Evolutionary conservation across 2,329 filamentous ascomycete genomes (phyloP).

Genomic region (Gnomoniopsis smithogilvyi): DNA sequence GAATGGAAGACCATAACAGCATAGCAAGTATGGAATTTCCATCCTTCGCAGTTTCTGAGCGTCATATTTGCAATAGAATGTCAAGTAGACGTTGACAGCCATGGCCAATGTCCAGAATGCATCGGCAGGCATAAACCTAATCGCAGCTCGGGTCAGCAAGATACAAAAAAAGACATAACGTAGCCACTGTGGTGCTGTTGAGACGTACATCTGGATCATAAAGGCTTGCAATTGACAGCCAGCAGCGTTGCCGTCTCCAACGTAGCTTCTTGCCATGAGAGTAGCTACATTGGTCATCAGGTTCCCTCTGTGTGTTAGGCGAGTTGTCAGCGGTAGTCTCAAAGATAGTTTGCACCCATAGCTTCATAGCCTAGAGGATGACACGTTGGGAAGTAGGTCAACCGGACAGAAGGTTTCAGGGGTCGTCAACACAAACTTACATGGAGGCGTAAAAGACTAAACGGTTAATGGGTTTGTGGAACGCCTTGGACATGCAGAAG

Average conservation of each 20-base stretch:
- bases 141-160: constrained; percentile 2
- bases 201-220: constrained; percentile 76
- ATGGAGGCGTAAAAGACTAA: constrained; percentile 81
- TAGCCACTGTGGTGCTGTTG: not conserved
- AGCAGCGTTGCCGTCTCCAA: constrained; percentile 43
- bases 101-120: constrained; percentile 76
- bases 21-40: constrained; percentile 66
- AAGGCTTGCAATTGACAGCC: constrained; percentile 73
- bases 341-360: no score
- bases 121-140: constrained; percentile 77
- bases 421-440: constrained; percentile 2
- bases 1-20: constrained; percentile 72
- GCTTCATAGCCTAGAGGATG: no score
- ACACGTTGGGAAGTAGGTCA: no score
- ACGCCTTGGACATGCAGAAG: constrained; percentile 64
- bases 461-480: constrained; percentile 84
- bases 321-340: not conserved
- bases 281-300: constrained; percentile 75
- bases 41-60: constrained; percentile 60
- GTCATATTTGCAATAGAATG: constrained; percentile 73
- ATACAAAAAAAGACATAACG: not conserved
- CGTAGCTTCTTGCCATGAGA: constrained; percentile 63
- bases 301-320: constrained; percentile 51
- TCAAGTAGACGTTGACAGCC: constrained; percentile 80
- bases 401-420: not conserved